Base-by-base conservation (phyloP, 768 basidiomycete genomes). In the Serendipita indica region DNA sequence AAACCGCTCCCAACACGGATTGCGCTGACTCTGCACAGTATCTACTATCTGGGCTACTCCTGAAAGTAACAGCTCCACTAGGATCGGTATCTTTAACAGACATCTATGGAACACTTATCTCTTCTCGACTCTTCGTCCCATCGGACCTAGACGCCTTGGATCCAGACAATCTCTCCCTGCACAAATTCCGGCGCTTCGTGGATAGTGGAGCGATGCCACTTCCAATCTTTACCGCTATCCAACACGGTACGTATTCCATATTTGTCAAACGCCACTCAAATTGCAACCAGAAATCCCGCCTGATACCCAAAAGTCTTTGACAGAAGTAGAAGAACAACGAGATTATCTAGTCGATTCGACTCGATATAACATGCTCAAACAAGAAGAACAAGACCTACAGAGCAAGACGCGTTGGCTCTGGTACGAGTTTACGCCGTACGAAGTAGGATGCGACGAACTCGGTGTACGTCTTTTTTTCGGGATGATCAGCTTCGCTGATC, bases 391-490 rank as follows among this genome's bases (percentile, higher is more conserved):
- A 14, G 61, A 37, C 4, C 32, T 62, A 3, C 57, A 61, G 39
- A 39, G 41, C 14, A 22, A 65, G 33, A 54, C 65, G 3, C 52
- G 41, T 13, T 70, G 63, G 61, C 59, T 64, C n/a, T 70, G 68
- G 68, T 68, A 67, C 59, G 69, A 70, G 52, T 62, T 65, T 33
- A 67, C 67, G 3, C 67, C 66, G 18, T 69, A 64, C 57, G 69
- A 68, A 59, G 59, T 65, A 7, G 65, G 62, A 34, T 63, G 62
- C 32, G 63, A 63, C 57, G 64, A 65, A 59, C 58, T 63, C 25
- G 61, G 65, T n/a, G 63, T 65, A 27, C 35, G 65, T 33, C 14
- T 2, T 13, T 28, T 52, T 22, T 57, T 14, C n/a, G 22, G 27
- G 12, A 59, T 35, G 33, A 60, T n/a, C 2, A 22, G 22, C 33